phyloP scores from a whole-genome alignment of 108 stramenopile species.

The Fragilaria crotonensis region DNA sequence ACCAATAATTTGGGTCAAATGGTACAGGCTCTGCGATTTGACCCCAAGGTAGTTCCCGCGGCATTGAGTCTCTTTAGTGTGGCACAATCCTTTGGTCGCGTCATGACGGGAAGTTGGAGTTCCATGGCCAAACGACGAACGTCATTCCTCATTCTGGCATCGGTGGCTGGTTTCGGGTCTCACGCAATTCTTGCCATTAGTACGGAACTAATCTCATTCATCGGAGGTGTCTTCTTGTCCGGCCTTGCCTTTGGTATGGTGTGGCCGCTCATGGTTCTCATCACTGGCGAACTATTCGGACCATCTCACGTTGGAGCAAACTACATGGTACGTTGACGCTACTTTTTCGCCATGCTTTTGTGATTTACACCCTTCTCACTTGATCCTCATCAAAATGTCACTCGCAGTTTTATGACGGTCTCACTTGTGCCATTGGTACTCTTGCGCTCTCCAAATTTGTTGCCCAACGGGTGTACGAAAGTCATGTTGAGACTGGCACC shows the following conservation, averaged over 20 bases:
- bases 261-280: constrained; percentile 80
- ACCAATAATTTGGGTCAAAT: constrained; percentile 84
- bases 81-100: constrained; percentile 65
- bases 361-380: too few relatives aligned
- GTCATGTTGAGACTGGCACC: constrained; percentile 31
- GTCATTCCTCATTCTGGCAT: constrained; percentile 62
- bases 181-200: constrained; percentile 57
- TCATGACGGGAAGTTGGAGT: constrained; percentile 57
- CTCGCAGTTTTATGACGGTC: constrained; percentile 59
- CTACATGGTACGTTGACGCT: constrained; percentile 45
- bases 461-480: constrained; percentile 68
- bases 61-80: constrained; percentile 74
- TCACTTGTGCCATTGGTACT: constrained; percentile 76
- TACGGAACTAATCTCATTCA: constrained; percentile 47
- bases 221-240: constrained; percentile 58
- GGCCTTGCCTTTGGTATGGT: constrained; percentile 80
- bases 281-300: constrained; percentile 67
- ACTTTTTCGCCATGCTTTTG: too few relatives aligned
- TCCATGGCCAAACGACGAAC: constrained; percentile 65
- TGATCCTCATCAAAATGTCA: too few relatives aligned
- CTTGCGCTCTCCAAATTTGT: constrained; percentile 66
- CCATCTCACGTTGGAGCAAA: constrained; percentile 65
- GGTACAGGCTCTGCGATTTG: constrained; percentile 70
- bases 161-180: constrained; percentile 42
- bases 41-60: constrained; percentile 43